phyloP scores from a whole-genome alignment of 768 basidiomycete genomes.

The Pleurotus cornucopiae region DNA sequence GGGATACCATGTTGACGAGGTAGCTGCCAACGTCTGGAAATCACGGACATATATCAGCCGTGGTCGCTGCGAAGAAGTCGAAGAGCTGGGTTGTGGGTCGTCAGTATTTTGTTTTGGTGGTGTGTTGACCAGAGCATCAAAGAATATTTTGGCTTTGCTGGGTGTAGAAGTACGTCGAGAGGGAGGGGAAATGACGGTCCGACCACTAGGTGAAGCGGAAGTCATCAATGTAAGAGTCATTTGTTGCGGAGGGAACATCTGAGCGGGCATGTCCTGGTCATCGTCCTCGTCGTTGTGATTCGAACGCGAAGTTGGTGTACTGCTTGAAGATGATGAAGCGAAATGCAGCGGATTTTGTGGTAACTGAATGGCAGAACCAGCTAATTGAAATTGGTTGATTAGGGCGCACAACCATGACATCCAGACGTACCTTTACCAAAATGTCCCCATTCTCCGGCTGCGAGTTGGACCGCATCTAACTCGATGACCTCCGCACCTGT shows the following conservation, averaged over 20 bases:
- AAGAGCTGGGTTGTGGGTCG: conserved; percentile 17
- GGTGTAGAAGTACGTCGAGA: conserved; percentile 42
- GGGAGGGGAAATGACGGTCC: conserved; percentile 36
- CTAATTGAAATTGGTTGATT: conserved; percentile 28
- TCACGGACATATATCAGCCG: conserved; percentile 85
- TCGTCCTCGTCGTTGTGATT: conserved; percentile 39
- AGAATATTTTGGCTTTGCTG: conserved; percentile 64
- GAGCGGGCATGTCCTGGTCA: conserved; percentile 27
- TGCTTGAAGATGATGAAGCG: conserved; percentile 25
- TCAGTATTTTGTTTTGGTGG: conserved; percentile 22
- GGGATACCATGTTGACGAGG: conserved; percentile 77
- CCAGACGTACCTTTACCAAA: conserved; percentile 67
- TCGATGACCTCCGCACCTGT: conserved; percentile 80
- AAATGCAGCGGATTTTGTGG: conserved; percentile 78
- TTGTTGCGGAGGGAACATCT: conserved; percentile 28
- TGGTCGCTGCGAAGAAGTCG: conserved; percentile 37
- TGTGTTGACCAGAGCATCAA: conserved; percentile 74
- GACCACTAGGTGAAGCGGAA: conserved; percentile 29
- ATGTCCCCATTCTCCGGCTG: conserved; percentile 82
- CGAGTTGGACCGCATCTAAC: conserved; percentile 79
- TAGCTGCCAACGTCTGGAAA: conserved; percentile 68
- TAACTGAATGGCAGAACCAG: conserved; percentile 64
- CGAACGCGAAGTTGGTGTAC: conserved; percentile 13
- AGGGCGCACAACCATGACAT: too few relatives aligned
- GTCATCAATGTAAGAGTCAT: conserved; percentile 40